Evolutionary conservation across 1,139 yeast genomes (phyloP).

Genomic region (Saccharomyces hybrid): DNA sequence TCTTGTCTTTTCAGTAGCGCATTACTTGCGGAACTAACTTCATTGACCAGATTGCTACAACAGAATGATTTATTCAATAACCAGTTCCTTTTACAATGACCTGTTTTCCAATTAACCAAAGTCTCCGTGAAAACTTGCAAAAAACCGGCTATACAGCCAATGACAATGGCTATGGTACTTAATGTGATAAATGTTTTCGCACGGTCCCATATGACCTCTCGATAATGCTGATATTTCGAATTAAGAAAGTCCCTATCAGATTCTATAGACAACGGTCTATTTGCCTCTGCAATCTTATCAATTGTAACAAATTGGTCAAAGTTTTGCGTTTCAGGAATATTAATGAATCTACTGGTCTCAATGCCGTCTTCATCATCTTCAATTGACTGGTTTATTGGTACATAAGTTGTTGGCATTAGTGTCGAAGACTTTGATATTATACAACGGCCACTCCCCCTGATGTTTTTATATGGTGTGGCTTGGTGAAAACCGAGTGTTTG

Average conservation of each 20-base stretch:
- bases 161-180: conserved; percentile 62
- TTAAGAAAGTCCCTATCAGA: conserved; percentile 8
- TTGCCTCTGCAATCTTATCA: conserved; percentile 80
- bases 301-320: conserved; percentile 60
- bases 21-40: neutral
- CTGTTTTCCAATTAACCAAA: conserved; percentile 70
- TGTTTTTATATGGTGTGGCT: neutral
- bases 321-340: conserved; percentile 32
- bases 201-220: conserved; percentile 39
- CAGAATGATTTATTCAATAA: conserved; percentile 72
- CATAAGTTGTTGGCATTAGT: neutral
- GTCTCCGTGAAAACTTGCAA: conserved; percentile 79
- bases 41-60: conserved; percentile 43
- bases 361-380: conserved; percentile 2
- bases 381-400: neutral
- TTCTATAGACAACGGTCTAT: conserved; percentile 16
- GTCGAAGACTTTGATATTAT: neutral
- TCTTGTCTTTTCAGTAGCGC: conserved; percentile 28
- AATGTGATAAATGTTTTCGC: conserved; percentile 67
- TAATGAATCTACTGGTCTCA: conserved; percentile 5
- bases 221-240: conserved; percentile 11
- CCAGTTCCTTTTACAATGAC: conserved; percentile 65
- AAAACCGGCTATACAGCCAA: conserved; percentile 77
- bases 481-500: neutral
- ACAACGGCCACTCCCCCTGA: neutral